These are phyloP conservation scores for Saccharomycopsis schoenii DNA, from an alignment of 805 yeast genomes.

Conservation along the genomic window DNA sequence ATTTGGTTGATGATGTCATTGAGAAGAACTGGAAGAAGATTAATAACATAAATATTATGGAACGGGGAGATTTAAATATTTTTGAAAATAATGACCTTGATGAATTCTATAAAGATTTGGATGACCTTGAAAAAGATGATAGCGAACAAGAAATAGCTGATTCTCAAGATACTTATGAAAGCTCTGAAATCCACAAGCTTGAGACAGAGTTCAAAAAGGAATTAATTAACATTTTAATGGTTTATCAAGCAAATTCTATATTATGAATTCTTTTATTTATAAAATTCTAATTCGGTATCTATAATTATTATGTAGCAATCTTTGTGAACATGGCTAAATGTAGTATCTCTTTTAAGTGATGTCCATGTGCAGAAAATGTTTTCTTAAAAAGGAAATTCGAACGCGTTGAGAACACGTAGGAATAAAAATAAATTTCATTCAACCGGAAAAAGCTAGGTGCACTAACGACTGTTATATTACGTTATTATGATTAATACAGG, in stretches of 20 bases:
- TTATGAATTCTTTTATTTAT: not conserved
- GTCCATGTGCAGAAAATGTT: not conserved
- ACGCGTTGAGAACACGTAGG: not conserved
- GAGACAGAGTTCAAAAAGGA: not conserved
- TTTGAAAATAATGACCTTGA: slow-evolving; percentile 8
- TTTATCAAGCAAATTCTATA: not conserved
- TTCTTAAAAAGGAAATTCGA: not conserved
- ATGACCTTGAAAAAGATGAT: slow-evolving; percentile 4
- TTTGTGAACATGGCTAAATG: not conserved
- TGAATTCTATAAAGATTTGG: slow-evolving; percentile 9
- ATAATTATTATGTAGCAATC: no score
- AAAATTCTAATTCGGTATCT: no score
- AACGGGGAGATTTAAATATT: slow-evolving; percentile 30
- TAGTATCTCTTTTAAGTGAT: not conserved
- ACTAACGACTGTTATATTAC: no score
- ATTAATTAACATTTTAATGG: not conserved
- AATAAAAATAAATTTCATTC: not conserved
- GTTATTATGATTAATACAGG: no score
- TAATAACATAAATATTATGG: slow-evolving; percentile 32
- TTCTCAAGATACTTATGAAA: not conserved
- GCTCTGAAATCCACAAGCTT: not conserved
- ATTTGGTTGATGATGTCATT: slow-evolving; percentile 23
- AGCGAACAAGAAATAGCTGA: not conserved
- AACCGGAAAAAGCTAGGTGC: not conserved
- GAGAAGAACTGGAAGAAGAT: slow-evolving; percentile 36